Conservation (phyloP, 495 filamentous ascomycete genomes). For the Hypoxylon subgilvum region DNA sequence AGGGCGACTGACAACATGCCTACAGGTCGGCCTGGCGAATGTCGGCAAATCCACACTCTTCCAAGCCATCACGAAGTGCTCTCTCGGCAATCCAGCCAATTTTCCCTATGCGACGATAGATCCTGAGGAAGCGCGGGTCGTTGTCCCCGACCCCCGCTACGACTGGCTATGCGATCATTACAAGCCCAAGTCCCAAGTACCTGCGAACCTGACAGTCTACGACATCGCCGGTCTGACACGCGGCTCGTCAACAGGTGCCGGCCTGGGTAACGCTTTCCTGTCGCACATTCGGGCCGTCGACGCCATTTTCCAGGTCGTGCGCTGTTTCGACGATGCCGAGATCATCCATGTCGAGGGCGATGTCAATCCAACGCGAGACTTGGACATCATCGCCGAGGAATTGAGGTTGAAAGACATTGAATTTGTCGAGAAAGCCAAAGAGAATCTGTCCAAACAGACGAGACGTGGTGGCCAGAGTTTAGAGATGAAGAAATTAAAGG, state of each 20-base stretch:
- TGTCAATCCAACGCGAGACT: conserved; percentile 90
- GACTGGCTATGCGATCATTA: conserved; percentile 96
- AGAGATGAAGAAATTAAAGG: conserved; percentile 96
- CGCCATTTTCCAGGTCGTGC: conserved; percentile 99
- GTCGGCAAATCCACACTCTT: conserved; percentile 99
- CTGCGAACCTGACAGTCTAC: conserved; percentile 97
- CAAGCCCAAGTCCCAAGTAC: conserved; percentile 93
- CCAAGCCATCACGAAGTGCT: conserved; percentile 97
- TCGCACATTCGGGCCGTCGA: conserved; percentile 99
- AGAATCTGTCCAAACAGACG: conserved; percentile 89
- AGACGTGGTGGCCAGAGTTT: conserved; percentile 91
- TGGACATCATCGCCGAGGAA: conserved; percentile 97
- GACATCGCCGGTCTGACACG: conserved; percentile 98
- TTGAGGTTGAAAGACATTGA: conserved; percentile 98
- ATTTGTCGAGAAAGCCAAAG: conserved; percentile 93
- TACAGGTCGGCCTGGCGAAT: conserved; percentile 98
- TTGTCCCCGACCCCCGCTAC: conserved; percentile 94
- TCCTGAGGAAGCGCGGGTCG: conserved; percentile 96
- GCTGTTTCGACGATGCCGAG: conserved; percentile 98
- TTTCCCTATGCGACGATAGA: conserved; percentile 99
- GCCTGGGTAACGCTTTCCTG: conserved; percentile 96
- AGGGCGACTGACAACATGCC: no score
- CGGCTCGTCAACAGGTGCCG: conserved; percentile 95
- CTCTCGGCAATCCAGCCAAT: conserved; percentile 57
- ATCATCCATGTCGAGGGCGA: conserved; percentile 99